Evolutionary conservation across 768 basidiomycete species (phyloP), one percentile per base, ranked within the genome.

Genomic region (Tulasnella calospora): DNA sequence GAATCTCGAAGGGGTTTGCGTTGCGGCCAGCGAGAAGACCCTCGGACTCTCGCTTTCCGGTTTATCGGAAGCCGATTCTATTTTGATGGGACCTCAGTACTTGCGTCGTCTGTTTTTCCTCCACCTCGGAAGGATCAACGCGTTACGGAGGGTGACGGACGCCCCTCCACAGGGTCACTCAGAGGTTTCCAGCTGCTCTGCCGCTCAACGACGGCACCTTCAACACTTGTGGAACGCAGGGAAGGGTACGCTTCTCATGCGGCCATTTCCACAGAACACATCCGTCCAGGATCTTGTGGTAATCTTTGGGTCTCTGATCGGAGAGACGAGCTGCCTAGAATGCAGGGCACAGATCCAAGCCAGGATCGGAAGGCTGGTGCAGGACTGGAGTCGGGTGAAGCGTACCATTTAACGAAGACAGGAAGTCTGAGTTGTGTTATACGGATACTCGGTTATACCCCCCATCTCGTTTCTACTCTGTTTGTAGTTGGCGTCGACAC

Each of bases 81-180:
- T 87, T 72, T 87, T 86, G 70, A 94, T 94, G 73, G 93, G 93
- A 12, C 88, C 94, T 3, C 84, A 89, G 27, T 95, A 95, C 81
- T 85, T 94, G 80, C 94, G 93, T 81, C 89, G 91, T 36, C 87
- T 95, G 40, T 93, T 94, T 83, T 94, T 92, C 83, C 85, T 95
- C 35, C 94, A 95, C 81, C 91, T 94, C 82, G 93, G 93, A 13
- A 91, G 94, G 40, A 86, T 89, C 4, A 92, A 94, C 79, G 93
- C 93, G 13, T 87, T 95, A 44, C 94, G 94, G 83, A 89, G 92
- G 40, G 88, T 94, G n/a, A 86, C 94, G 27, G 12, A 38, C 5
- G 35, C 23, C 7, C 74, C 67, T 8, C 79, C 78, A 10, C 41
- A 69, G 23, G 41, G 30, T 15, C 79, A 79, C 40, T 7, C 19